Evolutionary conservation across 2,329 filamentous ascomycete species (phyloP).

Genomic region (Diplocarpon mali): DNA sequence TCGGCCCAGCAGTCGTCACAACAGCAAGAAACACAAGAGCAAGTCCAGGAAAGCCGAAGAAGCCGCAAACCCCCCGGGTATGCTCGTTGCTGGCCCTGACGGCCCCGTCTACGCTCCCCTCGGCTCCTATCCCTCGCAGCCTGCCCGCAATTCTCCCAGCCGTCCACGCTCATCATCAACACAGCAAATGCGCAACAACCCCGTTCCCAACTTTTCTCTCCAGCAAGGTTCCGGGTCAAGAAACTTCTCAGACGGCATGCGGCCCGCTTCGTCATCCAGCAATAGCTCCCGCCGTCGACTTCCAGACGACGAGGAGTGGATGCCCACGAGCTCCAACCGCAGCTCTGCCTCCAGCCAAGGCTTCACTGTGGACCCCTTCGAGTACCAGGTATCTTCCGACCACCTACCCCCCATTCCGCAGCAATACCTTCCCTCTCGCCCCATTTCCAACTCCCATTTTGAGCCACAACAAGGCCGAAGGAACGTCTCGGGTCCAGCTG

Average conservation of each 20-base stretch:
- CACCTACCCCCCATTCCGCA: slow-evolving; percentile 20
- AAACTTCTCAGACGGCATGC: slow-evolving; percentile 23
- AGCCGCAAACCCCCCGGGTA: slow-evolving; percentile 29
- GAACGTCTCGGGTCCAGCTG: slow-evolving; percentile 26
- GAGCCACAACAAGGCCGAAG: slow-evolving; percentile 14
- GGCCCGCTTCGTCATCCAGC: slow-evolving; percentile 32
- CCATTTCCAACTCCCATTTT: slow-evolving; percentile 8
- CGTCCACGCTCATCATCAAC: slow-evolving; percentile 25
- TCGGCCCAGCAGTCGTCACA: slow-evolving; percentile 12
- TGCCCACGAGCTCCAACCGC: slow-evolving; percentile 29
- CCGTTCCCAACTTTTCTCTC: slow-evolving; percentile 14
- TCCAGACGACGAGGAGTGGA: slow-evolving; percentile 37
- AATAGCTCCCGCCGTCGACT: slow-evolving; percentile 28
- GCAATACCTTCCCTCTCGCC: slow-evolving; percentile 24
- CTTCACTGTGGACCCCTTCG: slow-evolving; percentile 27
- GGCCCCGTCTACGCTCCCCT: slow-evolving; percentile 36
- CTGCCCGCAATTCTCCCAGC: slow-evolving; percentile 25
- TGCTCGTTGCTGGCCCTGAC: slow-evolving; percentile 37
- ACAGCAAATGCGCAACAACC: slow-evolving; percentile 10
- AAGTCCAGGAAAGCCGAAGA: slow-evolving; percentile 27
- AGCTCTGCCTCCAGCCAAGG: slow-evolving; percentile 20
- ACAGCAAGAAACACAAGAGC: slow-evolving; percentile 12
- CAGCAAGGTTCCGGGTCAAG: slow-evolving; percentile 10
- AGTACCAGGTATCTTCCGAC: slow-evolving; percentile 28
- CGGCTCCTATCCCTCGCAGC: slow-evolving; percentile 29